Base-by-base conservation (phyloP, 148 eudicot species). In the Chenopodium album region DNA sequence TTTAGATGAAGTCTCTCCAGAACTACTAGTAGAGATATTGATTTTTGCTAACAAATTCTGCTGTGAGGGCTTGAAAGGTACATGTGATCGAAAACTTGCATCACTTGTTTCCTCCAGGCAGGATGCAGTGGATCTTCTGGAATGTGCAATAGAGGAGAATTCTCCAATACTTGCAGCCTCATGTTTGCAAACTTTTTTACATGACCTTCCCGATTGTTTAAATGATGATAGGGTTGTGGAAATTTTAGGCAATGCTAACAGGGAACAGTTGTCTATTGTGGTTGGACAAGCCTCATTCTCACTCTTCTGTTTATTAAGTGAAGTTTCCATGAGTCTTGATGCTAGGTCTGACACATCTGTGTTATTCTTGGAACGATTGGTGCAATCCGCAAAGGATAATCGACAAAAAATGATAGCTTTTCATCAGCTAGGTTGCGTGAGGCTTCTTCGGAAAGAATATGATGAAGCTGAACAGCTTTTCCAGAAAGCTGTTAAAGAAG, bases 101-200 rank as follows among this genome's bases (percentile, higher is more conserved):
- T 87, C 93, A 46, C 76, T 91, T 81, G 89, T 96, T 80, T 88
- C 89, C 63, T 86, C 88, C 26, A 92, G 90, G 70, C 87, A 91
- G 47, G 94, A 88, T 29, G 99, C 94, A 17, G 76, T 90, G 79
- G 90, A 90, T 29, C 90, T 96, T 28, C 81, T 94, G 72, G 99
- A 96, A 76, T 91, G 88, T 62, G 97, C 95, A 31, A 78, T 96
- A 54, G 98, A 94, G 83, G 97, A 94, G 82, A 89, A 89, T 48
- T 88, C 90, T 22, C 89, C 92, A 26, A 88, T 96, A 65, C 92
- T 96, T 77, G 98, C 93, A 23, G 95, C 94, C 47, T 90, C 99
- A 12, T 94, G 98, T 82, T 90, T 96, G 91, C 99, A 96, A 85
- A 89, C 92, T 31, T 90, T 96, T 85, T 83, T 96, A 41, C 96